A percentile compares a stretch with the other conserved stretches of the same genome.
phyloP scores from a whole-genome alignment of 106 monocot species.

The Ottelia alismoides region DNA sequence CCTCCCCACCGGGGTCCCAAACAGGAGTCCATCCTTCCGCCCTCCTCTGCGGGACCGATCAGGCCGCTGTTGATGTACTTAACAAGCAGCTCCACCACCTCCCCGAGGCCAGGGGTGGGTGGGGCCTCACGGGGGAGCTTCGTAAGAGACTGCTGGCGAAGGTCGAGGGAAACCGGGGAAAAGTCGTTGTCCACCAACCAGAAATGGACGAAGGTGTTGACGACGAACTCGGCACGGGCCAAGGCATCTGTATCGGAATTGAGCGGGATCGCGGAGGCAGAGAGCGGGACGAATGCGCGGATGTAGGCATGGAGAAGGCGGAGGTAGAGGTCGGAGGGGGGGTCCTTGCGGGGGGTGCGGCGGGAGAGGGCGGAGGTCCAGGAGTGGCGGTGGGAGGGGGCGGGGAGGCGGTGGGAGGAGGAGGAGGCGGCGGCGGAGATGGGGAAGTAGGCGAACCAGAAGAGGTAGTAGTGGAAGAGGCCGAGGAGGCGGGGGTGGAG shows the following conservation, averaged over 20 bases:
- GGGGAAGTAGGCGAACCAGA: conserved; percentile 94
- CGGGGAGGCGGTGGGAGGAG: conserved; percentile 8
- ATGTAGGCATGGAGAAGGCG: conserved; percentile 65
- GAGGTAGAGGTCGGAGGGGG: conserved; percentile 43
- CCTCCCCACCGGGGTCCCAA: too few relatives aligned
- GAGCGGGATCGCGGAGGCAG: conserved; percentile 48
- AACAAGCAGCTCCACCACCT: conserved; percentile 47
- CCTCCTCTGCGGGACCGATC: conserved; percentile 4
- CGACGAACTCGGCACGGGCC: conserved; percentile 64
- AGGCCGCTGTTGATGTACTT: conserved; percentile 47
- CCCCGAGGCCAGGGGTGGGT: conserved; percentile 61
- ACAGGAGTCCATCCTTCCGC: conserved; percentile 5
- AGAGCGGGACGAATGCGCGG: conserved; percentile 55
- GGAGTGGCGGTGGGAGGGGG: conserved; percentile 38
- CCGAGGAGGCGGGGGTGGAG: conserved; percentile 75
- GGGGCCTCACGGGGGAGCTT: conserved; percentile 33
- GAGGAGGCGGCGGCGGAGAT: conserved; percentile 41
- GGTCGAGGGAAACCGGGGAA: conserved; percentile 44
- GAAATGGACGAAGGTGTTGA: conserved; percentile 65
- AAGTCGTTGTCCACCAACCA: conserved; percentile 95
- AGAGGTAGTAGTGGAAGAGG: conserved; percentile 77
- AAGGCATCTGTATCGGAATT: conserved; percentile 27
- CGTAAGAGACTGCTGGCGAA: conserved; percentile 21
- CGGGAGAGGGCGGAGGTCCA: conserved; percentile 38
- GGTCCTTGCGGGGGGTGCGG: conserved; percentile 27